Conservation (phyloP, 371 early-diverging fungal genomes). For the Parasitella parasitica region DNA sequence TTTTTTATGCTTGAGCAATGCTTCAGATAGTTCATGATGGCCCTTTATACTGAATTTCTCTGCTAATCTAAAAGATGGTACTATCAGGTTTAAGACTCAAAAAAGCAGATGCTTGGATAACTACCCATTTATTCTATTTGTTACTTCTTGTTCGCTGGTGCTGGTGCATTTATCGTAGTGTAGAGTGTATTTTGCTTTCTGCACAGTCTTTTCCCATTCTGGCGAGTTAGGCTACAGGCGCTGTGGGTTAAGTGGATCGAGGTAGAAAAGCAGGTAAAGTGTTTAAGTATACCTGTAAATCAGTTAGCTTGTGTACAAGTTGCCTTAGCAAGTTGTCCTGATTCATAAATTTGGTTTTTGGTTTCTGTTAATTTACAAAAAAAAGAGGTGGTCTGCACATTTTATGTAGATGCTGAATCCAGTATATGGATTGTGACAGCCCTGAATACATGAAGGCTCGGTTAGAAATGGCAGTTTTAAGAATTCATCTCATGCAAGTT, state of each 20-base stretch:
- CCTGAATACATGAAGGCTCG: background rate
- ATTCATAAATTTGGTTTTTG: background rate
- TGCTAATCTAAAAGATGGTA: constrained; percentile 2
- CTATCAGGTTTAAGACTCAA: background rate
- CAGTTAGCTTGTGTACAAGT: background rate
- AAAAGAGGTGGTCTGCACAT: too few relatives aligned
- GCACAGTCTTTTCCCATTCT: background rate
- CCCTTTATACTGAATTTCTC: constrained; percentile 20
- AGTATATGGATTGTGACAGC: background rate
- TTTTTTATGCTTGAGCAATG: background rate
- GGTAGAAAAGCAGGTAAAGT: too few relatives aligned
- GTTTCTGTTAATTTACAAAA: too few relatives aligned
- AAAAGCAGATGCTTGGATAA: too few relatives aligned
- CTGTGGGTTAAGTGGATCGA: too few relatives aligned
- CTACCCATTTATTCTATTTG: constrained; percentile 16
- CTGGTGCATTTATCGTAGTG: constrained; percentile 19
- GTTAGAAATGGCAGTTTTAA: too few relatives aligned
- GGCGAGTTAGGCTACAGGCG: background rate
- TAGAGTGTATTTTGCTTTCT: constrained; percentile 12
- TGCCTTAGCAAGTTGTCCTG: background rate
- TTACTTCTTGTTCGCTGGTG: constrained; percentile 23
- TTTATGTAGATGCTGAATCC: too few relatives aligned
- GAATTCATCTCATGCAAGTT: too few relatives aligned
- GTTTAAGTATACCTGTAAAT: background rate
- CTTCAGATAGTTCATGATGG: constrained; percentile 6